Evolutionary conservation across 768 basidiomycete genomes (phyloP), one percentile per base, ranked within the genome.

Genomic region (Mrakia hoshinonis): DNA sequence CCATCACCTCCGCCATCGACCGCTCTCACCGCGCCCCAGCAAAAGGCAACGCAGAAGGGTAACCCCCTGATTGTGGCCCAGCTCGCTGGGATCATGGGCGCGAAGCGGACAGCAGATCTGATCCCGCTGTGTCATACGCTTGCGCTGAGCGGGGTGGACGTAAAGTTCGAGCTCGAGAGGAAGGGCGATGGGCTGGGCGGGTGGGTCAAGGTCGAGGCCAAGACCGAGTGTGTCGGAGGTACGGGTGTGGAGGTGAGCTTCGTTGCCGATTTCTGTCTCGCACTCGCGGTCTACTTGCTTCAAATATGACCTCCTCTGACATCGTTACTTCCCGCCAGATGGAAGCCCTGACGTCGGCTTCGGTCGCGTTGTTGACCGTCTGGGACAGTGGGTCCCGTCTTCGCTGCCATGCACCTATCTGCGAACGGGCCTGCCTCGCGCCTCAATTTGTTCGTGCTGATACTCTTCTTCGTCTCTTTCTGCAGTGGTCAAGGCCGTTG

Each of bases 201-300:
- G 82, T 75, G 85, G 91, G 64, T 75, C 83, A 38, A 90, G 88
- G 74, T 76, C 75, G 79, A 80, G 46, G 89, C 87, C 31, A 87
- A 85, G 10, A 89, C 91, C 46, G 82, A 86, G 49, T 89, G 88
- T 74, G 85, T 87, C 78, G 89, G 90, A 18, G 87, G 87, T 78
- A 91, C 91, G 18, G 89, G 92, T 5, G 90, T 92, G 24, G 91
- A 68, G 81, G 92, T 97, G 88, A 93, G 91, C 91, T n/a, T 77
- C 92, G 68, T 89, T 87, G 26, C n/a, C n/a, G n/a, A n/a, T n/a
- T n/a, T n/a, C n/a, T n/a, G n/a, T n/a, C n/a, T n/a, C n/a, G n/a
- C n/a, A n/a, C n/a, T n/a, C n/a, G n/a, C n/a, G n/a, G n/a, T n/a
- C n/a, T n/a, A n/a, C n/a, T n/a, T n/a, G n/a, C n/a, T n/a, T n/a